Percentiles rank a stretch among this genome's conserved stretches.
Evolutionary conservation across 1,139 yeast species (phyloP).

Genomic region (Scheffersomyces segobiensis): DNA sequence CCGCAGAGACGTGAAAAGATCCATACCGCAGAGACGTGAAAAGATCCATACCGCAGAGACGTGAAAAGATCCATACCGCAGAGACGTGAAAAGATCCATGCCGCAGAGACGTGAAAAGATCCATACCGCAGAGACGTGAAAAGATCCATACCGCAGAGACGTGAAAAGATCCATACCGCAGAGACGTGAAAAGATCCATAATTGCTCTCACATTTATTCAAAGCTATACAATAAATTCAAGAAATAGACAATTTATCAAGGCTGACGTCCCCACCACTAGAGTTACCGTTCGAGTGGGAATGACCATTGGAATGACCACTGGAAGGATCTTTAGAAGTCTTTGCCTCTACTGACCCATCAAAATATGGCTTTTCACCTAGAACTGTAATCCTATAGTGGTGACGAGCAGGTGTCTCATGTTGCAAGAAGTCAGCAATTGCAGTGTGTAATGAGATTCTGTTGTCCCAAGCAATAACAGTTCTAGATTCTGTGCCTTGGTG

Average conservation of each 20-base stretch:
- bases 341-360: constrained; percentile 2
- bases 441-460: constrained; percentile 22
- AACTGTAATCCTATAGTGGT: constrained; percentile 27
- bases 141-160: no score
- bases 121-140: no score
- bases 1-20: no score
- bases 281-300: constrained; percentile 8
- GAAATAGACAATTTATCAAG: not conserved
- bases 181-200: no score
- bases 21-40: no score
- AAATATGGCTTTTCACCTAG: constrained; percentile 26
- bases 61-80: no score
- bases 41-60: no score
- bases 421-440: constrained; percentile 25
- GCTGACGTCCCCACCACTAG: constrained; percentile 5
- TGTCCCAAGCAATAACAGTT: constrained; percentile 29
- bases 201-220: not conserved
- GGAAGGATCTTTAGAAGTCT: not conserved
- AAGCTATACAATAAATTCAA: not conserved
- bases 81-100: no score
- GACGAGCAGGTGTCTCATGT: constrained; percentile 21
- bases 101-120: no score
- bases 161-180: no score
- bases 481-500: constrained; percentile 23
- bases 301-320: constrained; percentile 2